Percentiles rank a stretch among this genome's conserved stretches.
These are phyloP conservation scores for Cicer judaicum DNA, from an alignment of 306 rosid species.

Conservation along the genomic window DNA sequence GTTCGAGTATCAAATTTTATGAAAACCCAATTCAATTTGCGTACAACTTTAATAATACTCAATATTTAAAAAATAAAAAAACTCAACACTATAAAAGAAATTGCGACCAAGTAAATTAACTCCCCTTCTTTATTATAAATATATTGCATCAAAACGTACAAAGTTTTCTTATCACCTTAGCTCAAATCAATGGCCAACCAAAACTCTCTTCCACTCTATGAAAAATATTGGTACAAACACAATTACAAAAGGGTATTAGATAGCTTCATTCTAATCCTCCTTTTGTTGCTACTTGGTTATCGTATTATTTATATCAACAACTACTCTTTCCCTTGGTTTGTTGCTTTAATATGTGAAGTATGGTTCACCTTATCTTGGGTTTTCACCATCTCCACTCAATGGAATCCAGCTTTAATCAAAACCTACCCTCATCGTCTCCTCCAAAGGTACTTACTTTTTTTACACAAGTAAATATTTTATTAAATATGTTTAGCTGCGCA, in stretches of 20 bases:
- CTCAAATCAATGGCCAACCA: conserved; percentile 41
- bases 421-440: conserved; percentile 61
- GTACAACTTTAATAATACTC: too few species aligned
- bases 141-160: background rate
- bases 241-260: conserved; percentile 38
- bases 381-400: conserved; percentile 44
- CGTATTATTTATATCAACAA: conserved; percentile 45
- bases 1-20: too few species aligned
- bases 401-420: conserved; percentile 53
- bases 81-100: background rate
- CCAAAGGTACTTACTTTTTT: conserved; percentile 32
- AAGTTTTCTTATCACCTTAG: conserved; percentile 5
- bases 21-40: too few species aligned
- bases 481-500: too few species aligned
- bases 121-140: conserved; percentile 6
- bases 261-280: conserved; percentile 47
- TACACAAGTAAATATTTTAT: too few species aligned
- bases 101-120: background rate
- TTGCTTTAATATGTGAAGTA: conserved; percentile 59
- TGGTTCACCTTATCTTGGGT: conserved; percentile 60
- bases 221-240: conserved; percentile 42
- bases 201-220: conserved; percentile 44
- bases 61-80: too few species aligned
- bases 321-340: conserved; percentile 59
- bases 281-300: conserved; percentile 47